These are phyloP conservation scores for Torulaspora gathmanii DNA, from an alignment of 805 yeast genomes.

Conservation along the genomic window DNA sequence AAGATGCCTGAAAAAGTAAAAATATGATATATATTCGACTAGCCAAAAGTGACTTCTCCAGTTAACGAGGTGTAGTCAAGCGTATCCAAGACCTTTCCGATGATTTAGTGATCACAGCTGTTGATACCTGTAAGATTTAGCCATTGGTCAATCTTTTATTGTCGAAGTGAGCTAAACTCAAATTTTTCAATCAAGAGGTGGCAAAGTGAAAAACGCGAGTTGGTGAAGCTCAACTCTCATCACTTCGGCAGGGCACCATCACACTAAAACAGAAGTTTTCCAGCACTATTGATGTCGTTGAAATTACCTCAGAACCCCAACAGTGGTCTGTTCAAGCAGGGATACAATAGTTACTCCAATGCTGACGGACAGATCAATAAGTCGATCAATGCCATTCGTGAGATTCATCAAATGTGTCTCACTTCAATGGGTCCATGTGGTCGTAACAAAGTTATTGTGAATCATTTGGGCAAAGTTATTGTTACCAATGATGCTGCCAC, in stretches of 20 bases:
- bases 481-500: conserved; percentile 98
- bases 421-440: conserved; percentile 98
- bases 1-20: not conserved
- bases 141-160: not conserved
- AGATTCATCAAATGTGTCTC: conserved; percentile 83
- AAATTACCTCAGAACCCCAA: conserved; percentile 90
- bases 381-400: conserved; percentile 91
- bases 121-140: not conserved
- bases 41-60: too few species aligned
- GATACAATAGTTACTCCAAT: conserved; percentile 78
- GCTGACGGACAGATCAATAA: conserved; percentile 93
- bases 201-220: conserved; percentile 9
- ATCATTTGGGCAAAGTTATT: conserved; percentile 77
- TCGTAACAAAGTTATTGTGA: conserved; percentile 90
- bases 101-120: too few species aligned
- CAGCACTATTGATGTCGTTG: conserved; percentile 59
- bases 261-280: not conserved
- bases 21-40: too few species aligned
- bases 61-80: too few species aligned
- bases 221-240: conserved; percentile 1
- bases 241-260: conserved; percentile 1
- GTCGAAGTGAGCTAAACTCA: not conserved
- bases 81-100: too few species aligned
- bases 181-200: conserved; percentile 12
- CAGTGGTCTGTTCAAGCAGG: conserved; percentile 91